A percentile compares a stretch with the other conserved stretches of the same genome.
phyloP scores from a whole-genome alignment of 768 basidiomycete species.

The Pleurotus sapidus region DNA sequence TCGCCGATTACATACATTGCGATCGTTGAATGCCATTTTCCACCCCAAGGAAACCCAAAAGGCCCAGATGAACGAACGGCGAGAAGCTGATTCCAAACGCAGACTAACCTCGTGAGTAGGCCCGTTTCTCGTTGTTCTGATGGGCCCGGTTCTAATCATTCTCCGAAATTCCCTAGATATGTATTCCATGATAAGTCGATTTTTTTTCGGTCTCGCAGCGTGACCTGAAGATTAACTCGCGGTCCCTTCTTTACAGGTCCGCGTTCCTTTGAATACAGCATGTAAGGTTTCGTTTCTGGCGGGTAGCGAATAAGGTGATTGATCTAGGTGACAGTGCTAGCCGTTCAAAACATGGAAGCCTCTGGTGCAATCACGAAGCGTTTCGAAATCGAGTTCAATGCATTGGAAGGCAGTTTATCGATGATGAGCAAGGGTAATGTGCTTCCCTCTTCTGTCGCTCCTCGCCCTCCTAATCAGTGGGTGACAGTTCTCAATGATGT shows the following conservation, averaged over 20 bases:
- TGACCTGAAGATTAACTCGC: conserved; percentile 14
- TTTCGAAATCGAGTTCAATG: conserved; percentile 72
- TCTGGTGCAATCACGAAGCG: conserved; percentile 53
- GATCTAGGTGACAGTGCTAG: conserved; percentile 37
- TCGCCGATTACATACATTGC: not conserved
- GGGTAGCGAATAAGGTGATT: not conserved
- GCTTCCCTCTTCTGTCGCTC: too few species aligned
- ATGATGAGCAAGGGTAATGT: conserved; percentile 68
- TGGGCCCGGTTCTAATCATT: not conserved
- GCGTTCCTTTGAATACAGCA: conserved; percentile 63
- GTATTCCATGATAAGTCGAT: conserved; percentile 45
- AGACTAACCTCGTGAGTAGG: conserved; percentile 50
- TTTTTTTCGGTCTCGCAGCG: not conserved
- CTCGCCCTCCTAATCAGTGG: too few species aligned
- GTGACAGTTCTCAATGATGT: conserved; percentile 57
- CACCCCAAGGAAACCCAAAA: conserved; percentile 33
- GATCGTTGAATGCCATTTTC: not conserved
- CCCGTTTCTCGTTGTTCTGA: not conserved
- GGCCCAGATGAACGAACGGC: conserved; percentile 55
- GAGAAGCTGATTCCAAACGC: conserved; percentile 62
- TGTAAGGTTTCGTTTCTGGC: conserved; percentile 16
- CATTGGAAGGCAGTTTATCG: conserved; percentile 60
- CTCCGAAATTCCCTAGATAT: conserved; percentile 29
- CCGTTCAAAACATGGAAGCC: conserved; percentile 78
- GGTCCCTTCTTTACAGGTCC: conserved; percentile 35